Conservation (phyloP, 176 grass and related monocot genomes). For the Pharus latifolius region DNA sequence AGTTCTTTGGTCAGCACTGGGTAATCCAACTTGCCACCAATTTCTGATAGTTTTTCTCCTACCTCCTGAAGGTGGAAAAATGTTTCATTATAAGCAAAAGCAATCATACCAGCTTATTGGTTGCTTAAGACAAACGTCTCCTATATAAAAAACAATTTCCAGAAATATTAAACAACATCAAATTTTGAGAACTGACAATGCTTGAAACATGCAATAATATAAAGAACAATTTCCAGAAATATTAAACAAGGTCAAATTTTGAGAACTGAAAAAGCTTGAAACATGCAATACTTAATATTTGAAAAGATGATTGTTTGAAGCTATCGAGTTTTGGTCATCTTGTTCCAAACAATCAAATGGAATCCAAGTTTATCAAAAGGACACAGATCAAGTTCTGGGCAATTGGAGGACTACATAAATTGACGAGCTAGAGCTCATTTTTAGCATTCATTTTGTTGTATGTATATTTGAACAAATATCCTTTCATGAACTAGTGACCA, state of each 20-base stretch:
- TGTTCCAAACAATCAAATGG: not conserved
- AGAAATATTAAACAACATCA: not conserved
- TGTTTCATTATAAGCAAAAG: not conserved
- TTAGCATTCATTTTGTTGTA: not conserved
- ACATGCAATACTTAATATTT: not conserved
- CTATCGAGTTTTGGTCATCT: not conserved
- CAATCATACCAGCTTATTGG: not conserved
- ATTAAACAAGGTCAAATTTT: not conserved
- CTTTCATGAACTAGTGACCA: not conserved
- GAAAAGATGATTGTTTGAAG: not conserved
- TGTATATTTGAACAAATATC: not conserved
- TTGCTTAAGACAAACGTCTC: not conserved
- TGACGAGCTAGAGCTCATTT: no score
- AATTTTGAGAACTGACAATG: not conserved
- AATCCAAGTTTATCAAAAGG: not conserved
- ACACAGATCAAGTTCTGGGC: not conserved
- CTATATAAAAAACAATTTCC: not conserved
- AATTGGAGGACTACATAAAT: not conserved
- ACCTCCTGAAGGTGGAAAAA: slow-evolving; percentile 44
- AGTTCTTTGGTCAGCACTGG: slow-evolving; percentile 67
- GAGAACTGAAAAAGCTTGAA: not conserved
- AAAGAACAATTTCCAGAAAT: not conserved
- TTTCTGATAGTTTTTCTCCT: slow-evolving; percentile 81
- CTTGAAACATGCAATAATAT: not conserved
- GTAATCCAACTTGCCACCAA: slow-evolving; percentile 60